Base-by-base conservation (phyloP, 2,329 filamentous ascomycete genomes). In the Colletotrichum liaoningense region DNA sequence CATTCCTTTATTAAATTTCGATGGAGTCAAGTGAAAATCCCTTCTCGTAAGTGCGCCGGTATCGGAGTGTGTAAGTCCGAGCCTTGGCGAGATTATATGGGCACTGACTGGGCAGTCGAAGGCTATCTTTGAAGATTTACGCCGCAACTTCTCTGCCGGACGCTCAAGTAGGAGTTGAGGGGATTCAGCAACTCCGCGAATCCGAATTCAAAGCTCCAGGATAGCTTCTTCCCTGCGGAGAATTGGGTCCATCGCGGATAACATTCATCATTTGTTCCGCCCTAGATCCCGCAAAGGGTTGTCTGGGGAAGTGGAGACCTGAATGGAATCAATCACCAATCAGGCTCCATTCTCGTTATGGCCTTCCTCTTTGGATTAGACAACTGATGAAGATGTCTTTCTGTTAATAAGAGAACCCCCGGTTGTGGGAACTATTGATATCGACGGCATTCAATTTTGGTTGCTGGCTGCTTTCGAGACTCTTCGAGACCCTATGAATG, bases 251-350 rank as follows among this genome's bases (percentile, higher is more conserved):
- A 46, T 49, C 38, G 16, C 16, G 12, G 26, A 16, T 12, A 42
- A 11, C 22, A 26, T n/a, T 19, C 19, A 24, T 52, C 38, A 42
- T 28, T 19, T 33, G 12, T 22, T 24, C 12, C 28, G 19, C 46
- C 12, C 16, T 38, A 38, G 35, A 22, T 62, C 58, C 58, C 24
- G 58, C 16, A 26, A 62, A 24, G n/a, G 60, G 35, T 59, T 26
- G 58, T 54, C 60, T 54, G 46, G 60, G 60, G 60, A 63, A 63
- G 60, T 63, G 60, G 60, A 30, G 42, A 35, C 7, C 8, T 16
- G 7, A 16, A 35, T 38, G 19, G 60, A 7, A 42, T 12, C 16
- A 35, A 30, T 26, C 19, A 24, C 42, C 60, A 33, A 30, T 63
- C 11, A 63, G 14, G 12, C 6, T 6, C 8, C 16, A 11, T 33